Evolutionary conservation across 1,284 basidiomycete species (phyloP).

Genomic region (Anthracocystis panici-leucophaei): DNA sequence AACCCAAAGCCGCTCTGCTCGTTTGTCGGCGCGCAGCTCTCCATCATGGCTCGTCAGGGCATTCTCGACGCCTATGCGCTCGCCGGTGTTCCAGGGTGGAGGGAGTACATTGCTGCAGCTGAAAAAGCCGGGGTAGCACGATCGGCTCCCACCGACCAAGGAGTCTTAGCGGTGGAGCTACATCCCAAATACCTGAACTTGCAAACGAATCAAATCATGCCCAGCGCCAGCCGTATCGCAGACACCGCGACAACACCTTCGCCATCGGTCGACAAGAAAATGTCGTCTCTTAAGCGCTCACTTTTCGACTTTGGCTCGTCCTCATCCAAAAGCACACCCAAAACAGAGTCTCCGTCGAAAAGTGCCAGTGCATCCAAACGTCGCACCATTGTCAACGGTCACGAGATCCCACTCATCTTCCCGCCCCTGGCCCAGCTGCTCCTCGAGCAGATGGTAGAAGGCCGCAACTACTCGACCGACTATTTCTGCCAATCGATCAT

Average conservation of each 20-base stretch:
- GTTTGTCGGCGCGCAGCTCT: constrained; percentile 35
- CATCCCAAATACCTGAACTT: constrained; percentile 35
- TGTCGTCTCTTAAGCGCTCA: constrained; percentile 13
- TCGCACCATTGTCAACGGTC: constrained; percentile 38
- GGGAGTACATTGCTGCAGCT: constrained; percentile 56
- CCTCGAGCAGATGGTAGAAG: constrained; percentile 44
- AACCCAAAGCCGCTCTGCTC: constrained; percentile 32
- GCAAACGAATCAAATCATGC: constrained; percentile 27
- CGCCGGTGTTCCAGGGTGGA: constrained; percentile 45
- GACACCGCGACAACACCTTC: constrained; percentile 36
- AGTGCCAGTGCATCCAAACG: constrained; percentile 5
- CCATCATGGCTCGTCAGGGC: constrained; percentile 35
- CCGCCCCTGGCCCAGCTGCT: constrained; percentile 36
- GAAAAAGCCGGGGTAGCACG: constrained; percentile 51
- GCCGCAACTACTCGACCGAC: constrained; percentile 51
- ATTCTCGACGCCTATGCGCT: constrained; percentile 47
- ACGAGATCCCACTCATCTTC: constrained; percentile 34
- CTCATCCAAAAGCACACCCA: constrained; percentile 23
- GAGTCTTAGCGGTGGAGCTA: constrained; percentile 37
- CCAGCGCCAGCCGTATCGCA: constrained; percentile 20
- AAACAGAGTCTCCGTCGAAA: constrained; percentile 21
- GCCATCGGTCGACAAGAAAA: constrained; percentile 32
- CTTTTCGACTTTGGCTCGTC: constrained; percentile 17
- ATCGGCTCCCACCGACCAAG: constrained; percentile 29
- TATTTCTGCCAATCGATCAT: constrained; percentile 50